These are phyloP conservation scores for Bassia scoparia DNA, from an alignment of 148 eudicot genomes.

Conservation along the genomic window DNA sequence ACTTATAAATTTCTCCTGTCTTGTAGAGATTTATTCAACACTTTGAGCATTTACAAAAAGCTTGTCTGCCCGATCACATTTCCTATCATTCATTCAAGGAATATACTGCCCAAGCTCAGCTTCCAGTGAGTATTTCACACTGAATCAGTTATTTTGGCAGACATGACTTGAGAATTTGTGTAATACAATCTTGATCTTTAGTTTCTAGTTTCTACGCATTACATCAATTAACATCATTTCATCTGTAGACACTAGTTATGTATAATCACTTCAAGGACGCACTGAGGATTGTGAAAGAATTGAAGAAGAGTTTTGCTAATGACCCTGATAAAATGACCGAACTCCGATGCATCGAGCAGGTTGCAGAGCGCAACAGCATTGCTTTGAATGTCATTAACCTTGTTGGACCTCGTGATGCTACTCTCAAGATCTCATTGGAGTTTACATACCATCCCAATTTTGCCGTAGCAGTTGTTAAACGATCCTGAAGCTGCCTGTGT, in stretches of 20 bases:
- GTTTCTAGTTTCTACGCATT: neutral
- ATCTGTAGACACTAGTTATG: slow-evolving; percentile 49
- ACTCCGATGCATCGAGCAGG: slow-evolving; percentile 75
- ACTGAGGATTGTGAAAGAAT: slow-evolving; percentile 74
- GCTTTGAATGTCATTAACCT: slow-evolving; percentile 72
- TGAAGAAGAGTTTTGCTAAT: slow-evolving; percentile 49
- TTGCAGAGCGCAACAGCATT: slow-evolving; percentile 79
- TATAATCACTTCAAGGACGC: slow-evolving; percentile 86
- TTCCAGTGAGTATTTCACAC: slow-evolving; percentile 50
- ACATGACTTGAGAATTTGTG: neutral
- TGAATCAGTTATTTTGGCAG: neutral
- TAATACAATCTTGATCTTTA: neutral
- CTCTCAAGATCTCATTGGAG: slow-evolving; percentile 72
- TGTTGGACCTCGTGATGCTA: slow-evolving; percentile 58
- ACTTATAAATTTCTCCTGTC: slow-evolving; percentile 11
- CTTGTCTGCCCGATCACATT: slow-evolving; percentile 76
- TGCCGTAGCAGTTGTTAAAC: slow-evolving; percentile 82
- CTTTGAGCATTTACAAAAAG: slow-evolving; percentile 88
- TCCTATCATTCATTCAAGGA: slow-evolving; percentile 69
- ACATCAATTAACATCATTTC: slow-evolving; percentile 8
- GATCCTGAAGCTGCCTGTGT: slow-evolving; percentile 54
- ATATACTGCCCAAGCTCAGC: slow-evolving; percentile 52
- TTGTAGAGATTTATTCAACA: slow-evolving; percentile 84
- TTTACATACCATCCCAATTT: slow-evolving; percentile 80
- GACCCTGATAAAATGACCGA: slow-evolving; percentile 66